Percentiles rank a stretch among this genome's conserved stretches.
Conservation (phyloP, 306 rosid genomes). For the Coriaria nepalensis region DNA sequence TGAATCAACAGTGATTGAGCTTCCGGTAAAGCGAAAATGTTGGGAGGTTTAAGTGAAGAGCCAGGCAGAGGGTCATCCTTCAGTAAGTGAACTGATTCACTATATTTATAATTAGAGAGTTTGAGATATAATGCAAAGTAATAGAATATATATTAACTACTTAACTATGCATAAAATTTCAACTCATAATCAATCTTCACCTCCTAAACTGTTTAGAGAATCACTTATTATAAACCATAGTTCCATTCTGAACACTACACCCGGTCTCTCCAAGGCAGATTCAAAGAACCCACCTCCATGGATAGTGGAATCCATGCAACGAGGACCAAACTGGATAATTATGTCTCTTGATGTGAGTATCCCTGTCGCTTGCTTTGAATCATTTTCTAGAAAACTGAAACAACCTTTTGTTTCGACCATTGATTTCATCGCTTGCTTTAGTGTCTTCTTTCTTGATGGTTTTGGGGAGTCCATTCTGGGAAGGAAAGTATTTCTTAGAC, state of each 20-base stretch:
- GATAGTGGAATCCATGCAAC: constrained; percentile 41
- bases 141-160: no score
- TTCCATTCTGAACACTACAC: constrained; percentile 35
- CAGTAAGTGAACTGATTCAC: no score
- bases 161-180: no score
- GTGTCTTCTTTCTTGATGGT: constrained; percentile 37
- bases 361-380: constrained; percentile 27
- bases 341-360: constrained; percentile 35
- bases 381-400: constrained; percentile 39
- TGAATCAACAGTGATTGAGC: no score
- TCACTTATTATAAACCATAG: constrained; percentile 25
- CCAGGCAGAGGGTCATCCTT: no score
- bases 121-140: no score
- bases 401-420: constrained; percentile 25
- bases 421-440: constrained; percentile 40
- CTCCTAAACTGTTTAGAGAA: neutral
- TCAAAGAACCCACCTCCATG: constrained; percentile 57
- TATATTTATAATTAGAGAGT: no score
- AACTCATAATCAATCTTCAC: no score
- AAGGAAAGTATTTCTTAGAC: constrained; percentile 17
- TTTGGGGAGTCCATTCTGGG: constrained; percentile 38
- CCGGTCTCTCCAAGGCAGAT: constrained; percentile 56
- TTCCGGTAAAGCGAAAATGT: no score
- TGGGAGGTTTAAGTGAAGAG: no score
- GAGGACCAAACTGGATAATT: constrained; percentile 53